Evolutionary conservation across 2,329 filamentous ascomycete genomes (phyloP).

Genomic region (Aspergillus sp.): DNA sequence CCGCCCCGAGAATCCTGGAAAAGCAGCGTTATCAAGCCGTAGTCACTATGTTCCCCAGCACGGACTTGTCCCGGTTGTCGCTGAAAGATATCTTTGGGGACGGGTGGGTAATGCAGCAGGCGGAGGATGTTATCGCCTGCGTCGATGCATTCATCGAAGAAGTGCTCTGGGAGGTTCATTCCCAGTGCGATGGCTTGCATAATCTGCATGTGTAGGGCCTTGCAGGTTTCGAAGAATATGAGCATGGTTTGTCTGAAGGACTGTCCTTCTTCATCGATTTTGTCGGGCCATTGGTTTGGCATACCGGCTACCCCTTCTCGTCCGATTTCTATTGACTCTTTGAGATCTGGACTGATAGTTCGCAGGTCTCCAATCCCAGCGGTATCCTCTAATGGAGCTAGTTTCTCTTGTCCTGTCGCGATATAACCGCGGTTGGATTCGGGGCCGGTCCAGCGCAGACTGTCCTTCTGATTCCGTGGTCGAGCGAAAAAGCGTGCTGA

Average conservation of each 20-base stretch:
- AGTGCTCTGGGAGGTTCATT: slow-evolving; percentile 62
- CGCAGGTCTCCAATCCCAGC: slow-evolving; percentile 54
- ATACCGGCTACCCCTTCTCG: slow-evolving; percentile 52
- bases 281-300: slow-evolving; percentile 72
- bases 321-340: slow-evolving; percentile 58
- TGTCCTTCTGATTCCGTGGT: slow-evolving; percentile 56
- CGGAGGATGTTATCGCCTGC: slow-evolving; percentile 64
- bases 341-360: slow-evolving; percentile 45
- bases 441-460: slow-evolving; percentile 63
- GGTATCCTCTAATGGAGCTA: slow-evolving; percentile 50
- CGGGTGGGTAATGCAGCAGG: slow-evolving; percentile 69
- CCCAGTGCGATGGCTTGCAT: slow-evolving; percentile 83
- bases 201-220: slow-evolving; percentile 64
- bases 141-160: slow-evolving; percentile 71
- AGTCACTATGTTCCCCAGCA: slow-evolving; percentile 70
- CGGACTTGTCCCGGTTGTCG: slow-evolving; percentile 63
- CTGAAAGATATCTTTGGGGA: slow-evolving; percentile 58
- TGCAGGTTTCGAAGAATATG: slow-evolving; percentile 67
- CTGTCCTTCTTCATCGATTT: slow-evolving; percentile 47
- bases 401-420: slow-evolving; percentile 64
- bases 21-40: slow-evolving; percentile 47
- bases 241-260: slow-evolving; percentile 67
- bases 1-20: slow-evolving; percentile 54
- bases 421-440: slow-evolving; percentile 69
- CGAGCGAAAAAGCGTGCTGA: slow-evolving; percentile 67